These are phyloP conservation scores for Voacanga thouarsii DNA, from an alignment of 257 asterid species.

Conservation along the genomic window DNA sequence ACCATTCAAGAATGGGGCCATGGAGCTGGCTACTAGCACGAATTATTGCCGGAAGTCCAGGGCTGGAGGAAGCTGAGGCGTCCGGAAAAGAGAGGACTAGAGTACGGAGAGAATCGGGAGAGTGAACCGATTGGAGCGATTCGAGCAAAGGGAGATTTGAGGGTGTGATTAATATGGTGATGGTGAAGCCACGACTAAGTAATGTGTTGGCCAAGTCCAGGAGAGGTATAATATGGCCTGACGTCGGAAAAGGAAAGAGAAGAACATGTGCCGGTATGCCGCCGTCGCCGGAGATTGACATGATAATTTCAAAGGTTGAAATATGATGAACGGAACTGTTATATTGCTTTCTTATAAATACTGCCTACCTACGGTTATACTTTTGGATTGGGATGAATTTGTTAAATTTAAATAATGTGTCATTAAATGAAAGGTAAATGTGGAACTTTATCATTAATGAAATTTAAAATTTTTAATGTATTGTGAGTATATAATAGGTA, in stretches of 20 bases:
- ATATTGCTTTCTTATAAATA: too few species aligned
- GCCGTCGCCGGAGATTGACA: conserved; percentile 1
- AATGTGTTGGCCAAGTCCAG: conserved; percentile 28
- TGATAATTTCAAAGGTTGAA: background rate
- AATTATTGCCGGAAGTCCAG: background rate
- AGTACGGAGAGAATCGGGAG: conserved; percentile 15
- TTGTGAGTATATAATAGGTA: too few species aligned
- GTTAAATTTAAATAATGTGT: too few species aligned
- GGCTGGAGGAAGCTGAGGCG: background rate
- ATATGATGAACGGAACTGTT: background rate
- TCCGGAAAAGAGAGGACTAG: conserved; percentile 24
- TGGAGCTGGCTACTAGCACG: conserved; percentile 10
- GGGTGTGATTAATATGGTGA: conserved; percentile 31
- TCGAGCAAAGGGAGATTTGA: conserved; percentile 20
- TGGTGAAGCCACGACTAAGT: conserved; percentile 12
- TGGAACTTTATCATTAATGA: too few species aligned
- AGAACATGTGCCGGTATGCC: conserved; percentile 15
- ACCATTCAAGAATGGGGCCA: conserved; percentile 27
- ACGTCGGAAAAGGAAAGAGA: conserved; percentile 27
- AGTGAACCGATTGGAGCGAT: conserved; percentile 17
- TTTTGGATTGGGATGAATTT: too few species aligned
- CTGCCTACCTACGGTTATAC: too few species aligned
- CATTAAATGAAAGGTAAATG: too few species aligned
- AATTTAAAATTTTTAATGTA: too few species aligned
- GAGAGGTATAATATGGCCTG: conserved; percentile 34